phyloP scores from a whole-genome alignment of 768 basidiomycete species.

The Mycena filopes region DNA sequence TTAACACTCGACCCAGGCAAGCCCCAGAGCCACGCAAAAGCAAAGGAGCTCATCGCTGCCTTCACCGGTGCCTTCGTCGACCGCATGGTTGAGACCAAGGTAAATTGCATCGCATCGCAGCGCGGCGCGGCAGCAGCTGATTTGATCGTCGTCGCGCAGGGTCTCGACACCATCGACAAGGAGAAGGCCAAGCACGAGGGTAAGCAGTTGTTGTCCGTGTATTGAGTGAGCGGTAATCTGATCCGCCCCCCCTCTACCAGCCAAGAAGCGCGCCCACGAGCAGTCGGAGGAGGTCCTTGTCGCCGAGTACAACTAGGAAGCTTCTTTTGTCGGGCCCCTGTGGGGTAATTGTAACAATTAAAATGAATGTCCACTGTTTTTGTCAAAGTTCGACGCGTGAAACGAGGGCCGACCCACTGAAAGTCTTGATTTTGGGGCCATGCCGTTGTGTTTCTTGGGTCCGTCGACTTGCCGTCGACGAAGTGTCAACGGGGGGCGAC shows the following conservation, averaged over 20 bases:
- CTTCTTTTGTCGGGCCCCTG: no score
- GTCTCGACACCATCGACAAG: constrained; percentile 26
- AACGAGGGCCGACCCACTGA: no score
- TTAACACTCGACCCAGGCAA: constrained; percentile 52
- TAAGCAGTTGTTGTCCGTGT: background rate
- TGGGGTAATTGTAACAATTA: no score
- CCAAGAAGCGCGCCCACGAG: constrained; percentile 22
- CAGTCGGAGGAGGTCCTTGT: constrained; percentile 12
- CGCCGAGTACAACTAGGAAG: constrained; percentile 7
- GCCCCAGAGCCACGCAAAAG: constrained; percentile 59
- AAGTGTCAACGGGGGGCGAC: no score
- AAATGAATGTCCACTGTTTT: no score
- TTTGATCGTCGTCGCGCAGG: background rate
- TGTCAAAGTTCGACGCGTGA: no score
- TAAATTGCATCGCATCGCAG: background rate
- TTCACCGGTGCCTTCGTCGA: constrained; percentile 60
- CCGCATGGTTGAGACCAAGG: constrained; percentile 32
- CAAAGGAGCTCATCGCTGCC: constrained; percentile 72
- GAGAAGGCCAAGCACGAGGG: constrained; percentile 25
- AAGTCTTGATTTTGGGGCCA: no score
- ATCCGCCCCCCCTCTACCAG: background rate
- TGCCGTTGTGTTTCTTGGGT: no score
- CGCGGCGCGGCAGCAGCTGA: background rate
- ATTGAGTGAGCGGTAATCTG: background rate
- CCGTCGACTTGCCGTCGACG: no score